Base-by-base conservation (phyloP, 2,329 filamentous ascomycete species). In the Microcyclosporella mali region DNA sequence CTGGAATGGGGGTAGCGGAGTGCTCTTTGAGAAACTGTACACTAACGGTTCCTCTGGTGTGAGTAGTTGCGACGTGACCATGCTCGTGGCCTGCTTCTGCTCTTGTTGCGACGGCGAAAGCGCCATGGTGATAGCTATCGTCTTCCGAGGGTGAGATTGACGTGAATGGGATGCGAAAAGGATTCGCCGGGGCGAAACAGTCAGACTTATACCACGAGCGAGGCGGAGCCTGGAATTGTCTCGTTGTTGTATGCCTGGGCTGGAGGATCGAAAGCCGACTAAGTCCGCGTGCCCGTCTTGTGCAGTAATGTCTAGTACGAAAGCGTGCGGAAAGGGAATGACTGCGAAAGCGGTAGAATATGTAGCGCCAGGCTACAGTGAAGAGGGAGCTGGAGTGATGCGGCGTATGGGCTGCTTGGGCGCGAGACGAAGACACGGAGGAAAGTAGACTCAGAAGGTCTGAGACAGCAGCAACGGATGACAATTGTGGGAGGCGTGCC, bases 21-120 rank as follows among this genome's bases (percentile, higher is more conserved):
- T 40, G 32, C 37, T 37, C 27, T 43, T 36, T 14, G 41, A 30
- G 43, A 55, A 55, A 40, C 49, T 52, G 45, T 55, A 43, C 30
- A 37, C 40, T 18, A 43, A 39, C 15, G 50, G 47, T 37, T 52
- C 46, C 37, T 52, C 52, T 40, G 52, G 52, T 33, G 52, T 55
- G 36, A 52, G 41, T 28, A 53, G 36, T 39, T 53, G 50, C 29
- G 47, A 33, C 30, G 17, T 31, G 16, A 14, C 31, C 35, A 45
- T 38, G 31, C 21, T n/a, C 38, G 33, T 41, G 21, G 41, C 19
- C 37, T 45, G 41, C 41, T 43, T 46, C 31, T 42, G 33, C 47
- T 47, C 43, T 43, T 42, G 34, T 33, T 25, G 21, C 21, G 21
- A 25, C 21, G 21, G 21, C 21, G 21, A 25, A 9, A 25, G 21